Evolutionary conservation across 805 yeast genomes (phyloP), one percentile per base, ranked within the genome.

Genomic region (Myxozyma monticola): DNA sequence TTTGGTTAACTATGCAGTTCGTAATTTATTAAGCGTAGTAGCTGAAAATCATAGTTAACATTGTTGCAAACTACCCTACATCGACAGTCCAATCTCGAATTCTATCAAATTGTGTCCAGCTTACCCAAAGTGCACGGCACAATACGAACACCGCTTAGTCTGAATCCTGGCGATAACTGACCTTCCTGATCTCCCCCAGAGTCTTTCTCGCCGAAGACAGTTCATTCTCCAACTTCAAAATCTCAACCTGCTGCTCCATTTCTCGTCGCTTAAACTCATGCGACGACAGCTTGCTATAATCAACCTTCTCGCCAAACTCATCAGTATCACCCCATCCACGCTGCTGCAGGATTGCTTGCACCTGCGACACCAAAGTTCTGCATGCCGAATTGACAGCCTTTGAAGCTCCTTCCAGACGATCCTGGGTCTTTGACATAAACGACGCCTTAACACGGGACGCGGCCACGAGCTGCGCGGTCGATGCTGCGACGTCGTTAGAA

Each of bases 211-310:
- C 93, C 18, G 78, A 67, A 40, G 70, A 71, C 60, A 89, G 73
- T 39, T 84, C 78, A 60, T 85, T 85, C 62, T 88, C 96, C 48
- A 88, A 73, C 67, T 85, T 86, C 68, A 88, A 73, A 43, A 89
- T 88, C 64, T 86, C 90, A 5, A 88, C 96, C 66, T 88, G 96
- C 67, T 88, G 96, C 64, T 88, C 95, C 95, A 88, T 86, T 61
- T 89, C 93, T 20, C 80, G 78, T 0, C 95, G 85, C 68, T 84
- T 85, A 61, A 86, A 88, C 67, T 88, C 95, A 65, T 85, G 87
- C 26, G 85, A 77, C 7, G 87, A 75, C 49, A 87, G 68, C 61
- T 76, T 78, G 20, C 85, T 74, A 64, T 82, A 85, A 65, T 89
- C 95, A 48, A 82, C 69, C 30, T 72, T 74, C 22, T 62, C 65